phyloP scores from a whole-genome alignment of 2,329 filamentous ascomycete genomes.

The Elsinoe australis region DNA sequence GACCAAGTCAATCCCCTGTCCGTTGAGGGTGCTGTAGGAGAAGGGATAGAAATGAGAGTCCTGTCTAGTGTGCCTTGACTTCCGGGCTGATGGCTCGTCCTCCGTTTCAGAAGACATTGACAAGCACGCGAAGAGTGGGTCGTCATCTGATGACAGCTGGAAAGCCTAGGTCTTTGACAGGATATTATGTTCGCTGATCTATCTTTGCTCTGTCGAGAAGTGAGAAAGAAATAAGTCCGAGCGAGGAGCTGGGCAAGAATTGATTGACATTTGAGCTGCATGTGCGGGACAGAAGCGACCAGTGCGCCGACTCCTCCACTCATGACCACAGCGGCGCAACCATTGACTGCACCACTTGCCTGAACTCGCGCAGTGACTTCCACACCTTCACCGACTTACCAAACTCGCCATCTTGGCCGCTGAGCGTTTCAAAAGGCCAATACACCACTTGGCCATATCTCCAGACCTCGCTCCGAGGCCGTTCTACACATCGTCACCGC shows the following conservation, averaged over 20 bases:
- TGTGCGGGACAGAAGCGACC: not conserved
- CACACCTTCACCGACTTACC: no score
- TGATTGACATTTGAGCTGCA: no score
- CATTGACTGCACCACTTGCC: no score
- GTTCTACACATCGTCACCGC: no score
- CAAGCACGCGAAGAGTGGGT: constrained; percentile 1
- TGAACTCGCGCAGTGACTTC: no score
- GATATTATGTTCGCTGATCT: not conserved
- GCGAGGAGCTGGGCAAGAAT: no score
- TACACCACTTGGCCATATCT: not conserved
- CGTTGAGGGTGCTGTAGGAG: not conserved
- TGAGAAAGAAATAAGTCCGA: no score
- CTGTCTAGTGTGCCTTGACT: no score
- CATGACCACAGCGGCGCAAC: no score
- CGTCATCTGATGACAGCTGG: not conserved
- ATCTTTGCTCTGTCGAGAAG: not conserved
- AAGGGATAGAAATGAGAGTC: no score
- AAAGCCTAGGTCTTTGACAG: not conserved
- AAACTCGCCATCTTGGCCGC: no score
- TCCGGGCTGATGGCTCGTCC: not conserved
- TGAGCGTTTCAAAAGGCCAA: not conserved
- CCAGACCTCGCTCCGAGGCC: not conserved
- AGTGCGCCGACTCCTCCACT: not conserved
- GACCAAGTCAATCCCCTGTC: not conserved
- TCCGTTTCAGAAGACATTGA: constrained; percentile 7